phyloP scores from a whole-genome alignment of 1,139 yeast species.

The Taphrina betulina region DNA sequence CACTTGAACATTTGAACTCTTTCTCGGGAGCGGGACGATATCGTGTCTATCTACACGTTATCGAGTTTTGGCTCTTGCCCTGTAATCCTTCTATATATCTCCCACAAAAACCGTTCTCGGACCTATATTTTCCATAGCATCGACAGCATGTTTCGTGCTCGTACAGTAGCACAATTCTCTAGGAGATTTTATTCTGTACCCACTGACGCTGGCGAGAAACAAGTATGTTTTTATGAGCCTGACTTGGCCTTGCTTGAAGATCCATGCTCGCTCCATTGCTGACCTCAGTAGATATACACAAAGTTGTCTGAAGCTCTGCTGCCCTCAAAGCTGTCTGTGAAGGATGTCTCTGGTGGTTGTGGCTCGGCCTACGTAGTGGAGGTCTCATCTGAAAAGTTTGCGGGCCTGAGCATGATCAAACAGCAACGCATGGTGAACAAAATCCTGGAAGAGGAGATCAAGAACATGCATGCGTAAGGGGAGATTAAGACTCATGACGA shows the following conservation, averaged over 20 bases:
- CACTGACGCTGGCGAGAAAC: slow-evolving; percentile 28
- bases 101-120: too few species aligned
- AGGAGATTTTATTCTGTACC: slow-evolving; percentile 24
- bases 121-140: neutral
- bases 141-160: neutral
- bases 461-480: slow-evolving; percentile 73
- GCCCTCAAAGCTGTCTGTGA: slow-evolving; percentile 64
- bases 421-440: slow-evolving; percentile 90
- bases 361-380: slow-evolving; percentile 96
- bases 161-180: neutral
- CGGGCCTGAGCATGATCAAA: slow-evolving; percentile 77
- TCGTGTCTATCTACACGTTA: too few species aligned
- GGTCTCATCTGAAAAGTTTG: slow-evolving; percentile 70
- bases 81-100: too few species aligned
- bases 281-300: slow-evolving; percentile 44
- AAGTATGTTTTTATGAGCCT: too few species aligned
- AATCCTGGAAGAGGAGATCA: slow-evolving; percentile 76
- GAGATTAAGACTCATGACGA: too few species aligned
- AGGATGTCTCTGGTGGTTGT: slow-evolving; percentile 87
- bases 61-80: too few species aligned
- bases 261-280: too few species aligned
- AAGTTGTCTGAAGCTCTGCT: slow-evolving; percentile 56
- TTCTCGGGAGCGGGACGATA: too few species aligned
- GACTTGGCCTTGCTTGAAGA: too few species aligned
- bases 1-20: too few species aligned